Evolutionary conservation across 1,284 basidiomycete genomes (phyloP).

Genomic region (Pseudozyma flocculosa): DNA sequence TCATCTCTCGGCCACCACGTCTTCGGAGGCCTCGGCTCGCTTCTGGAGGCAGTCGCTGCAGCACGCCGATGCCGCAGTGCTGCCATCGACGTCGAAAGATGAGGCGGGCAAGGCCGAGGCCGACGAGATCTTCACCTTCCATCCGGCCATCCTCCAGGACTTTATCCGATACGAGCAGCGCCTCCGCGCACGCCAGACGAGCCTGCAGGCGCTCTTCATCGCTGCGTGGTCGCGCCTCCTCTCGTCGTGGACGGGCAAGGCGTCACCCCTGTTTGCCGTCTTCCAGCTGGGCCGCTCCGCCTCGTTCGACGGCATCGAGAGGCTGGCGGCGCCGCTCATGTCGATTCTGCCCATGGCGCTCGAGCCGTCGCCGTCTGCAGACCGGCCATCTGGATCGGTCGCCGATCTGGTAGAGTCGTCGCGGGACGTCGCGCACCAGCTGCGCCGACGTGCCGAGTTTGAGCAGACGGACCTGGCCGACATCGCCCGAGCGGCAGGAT

Average conservation of each 20-base stretch:
- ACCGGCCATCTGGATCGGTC: background rate
- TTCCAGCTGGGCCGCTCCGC: conserved; percentile 36
- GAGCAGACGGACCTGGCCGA: conserved; percentile 33
- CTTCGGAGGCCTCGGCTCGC: no score
- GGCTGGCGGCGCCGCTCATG: conserved; percentile 32
- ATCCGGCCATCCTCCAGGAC: no score
- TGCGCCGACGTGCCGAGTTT: conserved; percentile 16
- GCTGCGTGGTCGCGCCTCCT: conserved; percentile 38
- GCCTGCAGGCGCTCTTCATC: conserved; percentile 22
- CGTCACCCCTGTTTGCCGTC: conserved; percentile 32
- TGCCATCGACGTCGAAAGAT: no score
- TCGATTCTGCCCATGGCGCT: conserved; percentile 40
- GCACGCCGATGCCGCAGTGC: no score
- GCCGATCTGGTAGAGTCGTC: conserved; percentile 9
- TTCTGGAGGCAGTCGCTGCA: no score
- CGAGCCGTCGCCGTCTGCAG: background rate
- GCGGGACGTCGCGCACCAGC: background rate
- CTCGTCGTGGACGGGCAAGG: conserved; percentile 1
- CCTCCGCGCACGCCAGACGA: background rate
- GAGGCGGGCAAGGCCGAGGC: no score
- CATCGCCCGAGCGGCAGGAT: conserved; percentile 15
- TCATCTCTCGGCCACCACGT: no score
- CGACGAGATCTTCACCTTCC: no score
- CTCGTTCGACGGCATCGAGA: conserved; percentile 24
- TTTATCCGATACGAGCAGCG: no score